These are phyloP conservation scores for Ilex paraguariensis DNA, from an alignment of 305 asterid genomes.

Conservation along the genomic window DNA sequence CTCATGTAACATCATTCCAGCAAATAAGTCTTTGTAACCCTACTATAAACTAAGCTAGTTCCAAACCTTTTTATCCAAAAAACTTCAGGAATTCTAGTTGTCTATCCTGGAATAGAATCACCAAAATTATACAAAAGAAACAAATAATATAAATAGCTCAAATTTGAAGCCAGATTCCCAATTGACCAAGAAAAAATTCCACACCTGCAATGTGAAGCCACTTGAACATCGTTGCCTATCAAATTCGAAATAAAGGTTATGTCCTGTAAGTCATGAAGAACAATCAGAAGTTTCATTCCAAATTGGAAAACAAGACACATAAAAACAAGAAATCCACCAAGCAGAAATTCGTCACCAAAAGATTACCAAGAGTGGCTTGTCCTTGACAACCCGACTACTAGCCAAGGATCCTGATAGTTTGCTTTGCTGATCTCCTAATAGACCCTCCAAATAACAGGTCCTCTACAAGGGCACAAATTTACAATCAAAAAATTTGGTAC, in stretches of 20 bases:
- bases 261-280: conserved; percentile 36
- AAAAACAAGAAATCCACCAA: conserved; percentile 10
- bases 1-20: too few species aligned
- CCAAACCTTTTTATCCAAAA: too few species aligned
- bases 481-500: too few species aligned
- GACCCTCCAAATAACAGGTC: conserved; percentile 44
- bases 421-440: conserved; percentile 28
- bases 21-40: too few species aligned
- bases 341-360: conserved; percentile 8
- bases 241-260: conserved; percentile 24
- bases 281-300: conserved; percentile 9
- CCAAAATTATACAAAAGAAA: neutral
- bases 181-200: conserved; percentile 12
- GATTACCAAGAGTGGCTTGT: conserved; percentile 32
- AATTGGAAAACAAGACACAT: conserved; percentile 6
- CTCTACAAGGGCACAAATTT: conserved; percentile 35
- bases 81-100: too few species aligned
- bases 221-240: conserved; percentile 33
- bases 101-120: too few species aligned
- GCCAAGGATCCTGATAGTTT: conserved; percentile 33
- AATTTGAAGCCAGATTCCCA: neutral
- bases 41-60: too few species aligned
- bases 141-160: neutral
- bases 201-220: conserved; percentile 54
- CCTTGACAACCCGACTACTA: conserved; percentile 23